Percentiles rank a stretch among this genome's conserved stretches.
Conservation (phyloP, 768 basidiomycete species). For the Trametes elegans region DNA sequence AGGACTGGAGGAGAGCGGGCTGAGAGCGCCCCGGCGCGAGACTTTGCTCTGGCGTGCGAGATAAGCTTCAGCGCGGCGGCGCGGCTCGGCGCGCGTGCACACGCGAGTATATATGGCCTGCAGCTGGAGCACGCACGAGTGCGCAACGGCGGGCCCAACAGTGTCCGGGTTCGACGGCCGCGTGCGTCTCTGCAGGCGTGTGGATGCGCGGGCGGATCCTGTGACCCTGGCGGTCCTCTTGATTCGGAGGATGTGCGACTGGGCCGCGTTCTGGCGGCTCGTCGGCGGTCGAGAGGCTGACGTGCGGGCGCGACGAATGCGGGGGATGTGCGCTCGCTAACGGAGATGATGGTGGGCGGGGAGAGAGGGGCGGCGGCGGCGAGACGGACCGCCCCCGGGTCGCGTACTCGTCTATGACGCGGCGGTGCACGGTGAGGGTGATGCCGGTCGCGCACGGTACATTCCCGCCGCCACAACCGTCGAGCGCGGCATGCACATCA, state of each 20-base stretch:
- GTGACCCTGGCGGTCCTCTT: constrained; percentile 3
- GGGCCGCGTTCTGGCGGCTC: too few species aligned
- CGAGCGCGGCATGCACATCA: too few species aligned
- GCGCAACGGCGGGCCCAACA: too few species aligned
- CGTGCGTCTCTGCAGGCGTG: too few species aligned
- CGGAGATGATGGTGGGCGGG: not conserved
- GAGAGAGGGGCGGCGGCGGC: not conserved
- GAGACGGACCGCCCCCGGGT: not conserved
- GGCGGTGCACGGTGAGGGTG: not conserved
- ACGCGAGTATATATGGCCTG: not conserved
- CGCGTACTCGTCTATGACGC: not conserved
- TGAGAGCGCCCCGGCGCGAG: not conserved
- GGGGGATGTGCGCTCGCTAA: not conserved
- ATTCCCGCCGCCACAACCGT: too few species aligned
- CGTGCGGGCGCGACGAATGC: not conserved
- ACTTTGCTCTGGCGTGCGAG: not conserved
- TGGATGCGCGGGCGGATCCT: constrained; percentile 15
- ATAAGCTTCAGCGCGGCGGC: constrained; percentile 1
- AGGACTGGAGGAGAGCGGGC: too few species aligned
- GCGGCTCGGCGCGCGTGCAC: not conserved
- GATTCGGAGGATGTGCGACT: not conserved
- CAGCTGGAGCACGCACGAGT: not conserved
- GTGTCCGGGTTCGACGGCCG: too few species aligned
- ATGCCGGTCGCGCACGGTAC: too few species aligned
- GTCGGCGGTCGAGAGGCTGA: too few species aligned